A percentile compares a stretch with the other conserved stretches of the same genome.
Conservation (phyloP, 129 eudicot species). For the Calendula officinalis region DNA sequence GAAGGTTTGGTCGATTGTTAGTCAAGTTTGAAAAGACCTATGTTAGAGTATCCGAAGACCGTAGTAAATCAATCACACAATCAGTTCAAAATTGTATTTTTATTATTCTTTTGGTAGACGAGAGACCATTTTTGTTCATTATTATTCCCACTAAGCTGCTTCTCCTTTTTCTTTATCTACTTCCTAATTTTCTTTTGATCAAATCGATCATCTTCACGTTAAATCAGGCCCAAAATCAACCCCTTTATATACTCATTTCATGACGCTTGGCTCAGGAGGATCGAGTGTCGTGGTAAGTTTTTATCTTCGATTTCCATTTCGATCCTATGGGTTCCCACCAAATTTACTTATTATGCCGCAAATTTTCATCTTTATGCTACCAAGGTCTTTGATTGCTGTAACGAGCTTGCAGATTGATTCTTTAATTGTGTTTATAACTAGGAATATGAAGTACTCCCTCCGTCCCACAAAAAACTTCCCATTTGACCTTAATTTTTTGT, state of each 20-base stretch:
- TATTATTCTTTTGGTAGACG: too few species aligned
- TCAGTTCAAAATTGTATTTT: too few species aligned
- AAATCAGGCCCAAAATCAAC: not conserved
- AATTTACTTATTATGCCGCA: not conserved
- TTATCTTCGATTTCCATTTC: constrained; percentile 2
- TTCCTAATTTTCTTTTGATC: constrained; percentile 8
- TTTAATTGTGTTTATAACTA: not conserved
- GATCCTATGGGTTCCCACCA: constrained; percentile 2
- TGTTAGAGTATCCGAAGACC: too few species aligned
- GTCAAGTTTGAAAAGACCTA: too few species aligned
- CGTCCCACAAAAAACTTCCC: too few species aligned
- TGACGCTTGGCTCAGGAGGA: constrained; percentile 95
- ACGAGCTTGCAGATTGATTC: constrained; percentile 9
- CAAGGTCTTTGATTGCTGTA: not conserved
- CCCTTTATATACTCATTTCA: constrained; percentile 17
- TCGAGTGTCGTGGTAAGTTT: constrained; percentile 65
- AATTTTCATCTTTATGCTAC: constrained; percentile 5
- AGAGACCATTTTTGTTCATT: constrained; percentile 12
- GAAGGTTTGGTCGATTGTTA: too few species aligned
- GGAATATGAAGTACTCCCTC: not conserved
- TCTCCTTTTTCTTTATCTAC: constrained; percentile 1
- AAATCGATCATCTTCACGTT: constrained; percentile 27
- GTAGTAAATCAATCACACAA: too few species aligned
- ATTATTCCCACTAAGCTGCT: constrained; percentile 20
- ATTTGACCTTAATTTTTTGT: too few species aligned